Conservation (phyloP, 1,284 basidiomycete genomes). For the Malassezia obtusa region DNA sequence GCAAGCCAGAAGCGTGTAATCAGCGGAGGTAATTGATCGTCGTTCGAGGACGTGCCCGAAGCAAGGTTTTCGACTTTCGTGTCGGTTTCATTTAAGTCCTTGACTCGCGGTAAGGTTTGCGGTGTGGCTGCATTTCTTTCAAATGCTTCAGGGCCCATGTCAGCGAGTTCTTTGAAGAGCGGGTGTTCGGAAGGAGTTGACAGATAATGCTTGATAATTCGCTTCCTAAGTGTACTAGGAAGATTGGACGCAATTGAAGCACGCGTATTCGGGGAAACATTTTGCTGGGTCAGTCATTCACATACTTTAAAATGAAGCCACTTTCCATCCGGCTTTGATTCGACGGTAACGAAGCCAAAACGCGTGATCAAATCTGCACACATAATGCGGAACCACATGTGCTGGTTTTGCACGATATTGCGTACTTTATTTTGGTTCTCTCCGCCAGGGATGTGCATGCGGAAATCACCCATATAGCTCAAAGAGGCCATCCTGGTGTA, state of each 20-base stretch:
- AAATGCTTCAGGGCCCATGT: constrained; percentile 6
- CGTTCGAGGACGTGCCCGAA: constrained; percentile 12
- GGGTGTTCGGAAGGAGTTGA: constrained; percentile 20
- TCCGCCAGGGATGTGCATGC: constrained; percentile 77
- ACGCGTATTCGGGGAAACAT: constrained; percentile 22
- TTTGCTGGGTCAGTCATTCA: constrained; percentile 20
- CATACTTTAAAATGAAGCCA: constrained; percentile 15
- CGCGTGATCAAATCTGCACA: constrained; percentile 57
- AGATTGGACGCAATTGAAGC: constrained; percentile 28
- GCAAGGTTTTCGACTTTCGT: not conserved
- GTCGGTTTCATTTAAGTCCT: not conserved
- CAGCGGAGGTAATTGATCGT: constrained; percentile 6
- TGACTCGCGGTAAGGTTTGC: not conserved
- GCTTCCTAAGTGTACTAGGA: constrained; percentile 28
- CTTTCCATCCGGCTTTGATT: constrained; percentile 21
- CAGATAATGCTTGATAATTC: constrained; percentile 10
- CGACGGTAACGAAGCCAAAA: constrained; percentile 32
- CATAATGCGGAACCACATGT: constrained; percentile 71
- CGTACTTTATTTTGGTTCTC: constrained; percentile 90
- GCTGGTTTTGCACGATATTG: constrained; percentile 62
- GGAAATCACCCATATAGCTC: constrained; percentile 71
- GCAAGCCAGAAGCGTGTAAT: constrained; percentile 28
- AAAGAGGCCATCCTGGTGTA: constrained; percentile 79
- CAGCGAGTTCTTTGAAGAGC: constrained; percentile 23
- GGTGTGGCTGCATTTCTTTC: constrained; percentile 13